Percentiles rank a stretch among this genome's conserved stretches.
Conservation (phyloP, 148 eudicot genomes). For the Chenopodium album region DNA sequence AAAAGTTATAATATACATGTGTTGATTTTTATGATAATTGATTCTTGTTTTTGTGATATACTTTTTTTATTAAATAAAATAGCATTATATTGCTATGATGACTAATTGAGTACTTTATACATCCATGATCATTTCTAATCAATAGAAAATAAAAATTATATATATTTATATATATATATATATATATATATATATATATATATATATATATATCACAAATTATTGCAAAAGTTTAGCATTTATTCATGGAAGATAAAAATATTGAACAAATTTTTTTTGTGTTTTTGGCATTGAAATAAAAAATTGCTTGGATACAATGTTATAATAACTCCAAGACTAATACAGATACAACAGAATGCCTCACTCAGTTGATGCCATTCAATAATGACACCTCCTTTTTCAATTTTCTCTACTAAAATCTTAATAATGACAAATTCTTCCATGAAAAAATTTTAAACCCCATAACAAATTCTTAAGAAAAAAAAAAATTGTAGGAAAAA, state of each 20-base stretch:
- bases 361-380: slow-evolving; percentile 16
- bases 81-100: too few species aligned
- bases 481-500: neutral
- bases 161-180: neutral
- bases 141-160: too few species aligned
- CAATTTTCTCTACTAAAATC: slow-evolving; percentile 14
- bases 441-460: neutral
- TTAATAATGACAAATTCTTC: slow-evolving; percentile 18
- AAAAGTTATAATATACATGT: too few species aligned
- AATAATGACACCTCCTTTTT: slow-evolving; percentile 11
- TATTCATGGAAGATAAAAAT: slow-evolving; percentile 6
- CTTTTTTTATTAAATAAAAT: too few species aligned
- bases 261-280: slow-evolving; percentile 9
- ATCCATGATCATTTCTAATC: too few species aligned
- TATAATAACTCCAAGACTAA: slow-evolving; percentile 21
- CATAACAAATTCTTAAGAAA: neutral
- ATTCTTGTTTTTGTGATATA: too few species aligned
- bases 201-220: neutral
- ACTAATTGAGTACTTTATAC: too few species aligned
- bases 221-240: slow-evolving; percentile 4
- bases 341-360: slow-evolving; percentile 29
- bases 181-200: neutral
- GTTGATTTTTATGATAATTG: too few species aligned
- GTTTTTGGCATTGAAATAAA: slow-evolving; percentile 12
- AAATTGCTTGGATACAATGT: slow-evolving; percentile 22